Conservation (phyloP, 129 eudicot genomes). For the Cynara cardunculus region DNA sequence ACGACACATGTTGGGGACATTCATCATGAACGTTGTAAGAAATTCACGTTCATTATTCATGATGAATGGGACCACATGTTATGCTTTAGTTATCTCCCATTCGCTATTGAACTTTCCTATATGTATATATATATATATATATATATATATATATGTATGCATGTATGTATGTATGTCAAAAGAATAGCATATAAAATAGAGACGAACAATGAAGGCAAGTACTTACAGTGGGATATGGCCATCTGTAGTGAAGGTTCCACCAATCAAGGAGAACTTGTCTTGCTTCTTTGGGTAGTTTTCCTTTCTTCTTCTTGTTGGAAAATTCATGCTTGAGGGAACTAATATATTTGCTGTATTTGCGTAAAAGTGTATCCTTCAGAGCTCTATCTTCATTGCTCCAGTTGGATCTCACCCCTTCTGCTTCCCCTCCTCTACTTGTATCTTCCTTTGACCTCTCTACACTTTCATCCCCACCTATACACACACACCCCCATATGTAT, state of each 20-base stretch:
- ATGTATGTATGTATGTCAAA: too few relatives aligned
- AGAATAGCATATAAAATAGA: too few relatives aligned
- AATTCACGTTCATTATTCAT: background rate
- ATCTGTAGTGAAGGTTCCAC: slow-evolving; percentile 60
- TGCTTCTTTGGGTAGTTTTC: slow-evolving; percentile 64
- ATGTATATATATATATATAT: too few relatives aligned
- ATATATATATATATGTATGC: too few relatives aligned
- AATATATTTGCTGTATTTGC: slow-evolving; percentile 51
- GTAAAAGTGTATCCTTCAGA: slow-evolving; percentile 47
- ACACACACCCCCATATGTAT: too few relatives aligned
- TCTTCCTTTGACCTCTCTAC: slow-evolving; percentile 44
- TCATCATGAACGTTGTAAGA: too few relatives aligned
- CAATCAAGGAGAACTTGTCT: slow-evolving; percentile 48
- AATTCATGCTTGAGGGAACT: slow-evolving; percentile 53
- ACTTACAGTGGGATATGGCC: slow-evolving; percentile 76
- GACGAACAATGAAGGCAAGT: too few relatives aligned
- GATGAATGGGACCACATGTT: background rate
- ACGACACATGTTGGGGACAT: too few relatives aligned
- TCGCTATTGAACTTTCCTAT: too few relatives aligned
- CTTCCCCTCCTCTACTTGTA: slow-evolving; percentile 32
- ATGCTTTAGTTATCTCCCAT: too few relatives aligned
- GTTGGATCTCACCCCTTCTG: slow-evolving; percentile 17
- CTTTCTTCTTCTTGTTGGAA: slow-evolving; percentile 56
- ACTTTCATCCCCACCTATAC: slow-evolving; percentile 31
- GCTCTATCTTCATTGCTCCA: slow-evolving; percentile 45